Evolutionary conservation across 371 early-diverging fungal species (phyloP), one percentile per base, ranked within the genome.

Genomic region (Mortierella sp.): DNA sequence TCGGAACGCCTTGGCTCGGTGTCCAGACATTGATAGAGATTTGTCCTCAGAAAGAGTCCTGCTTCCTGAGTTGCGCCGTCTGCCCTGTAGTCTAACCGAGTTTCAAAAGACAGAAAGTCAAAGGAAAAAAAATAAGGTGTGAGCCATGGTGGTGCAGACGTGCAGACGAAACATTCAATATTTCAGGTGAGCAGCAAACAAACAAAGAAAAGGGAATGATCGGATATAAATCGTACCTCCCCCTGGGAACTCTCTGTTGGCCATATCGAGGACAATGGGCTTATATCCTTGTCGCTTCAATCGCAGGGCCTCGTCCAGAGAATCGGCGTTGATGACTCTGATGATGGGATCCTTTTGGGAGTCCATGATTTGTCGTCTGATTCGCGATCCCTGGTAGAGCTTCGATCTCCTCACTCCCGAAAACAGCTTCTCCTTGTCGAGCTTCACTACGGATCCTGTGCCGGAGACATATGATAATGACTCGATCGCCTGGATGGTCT

Each of bases 41-140:
- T 87, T 1, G 86, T 87, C 63, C 87, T 70, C 11, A 86, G 77
- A 31, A 87, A 87, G n/a, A 87, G 82, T 26, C 86, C 85, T 29
- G 86, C 86, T 68, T 87, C 87, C 52, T 87, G 87, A 31, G 86
- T 80, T 8, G 79, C 78, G 2, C 83, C 86, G n/a, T 86, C 87
- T 31, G 65, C 31, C 39, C 65, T 52, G 66, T 86, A 87, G 14
- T 86, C 87, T 87, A 64, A 19, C 11, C 14, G 11, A 34, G 31
- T 39, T 70, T 26, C 29, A 5, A 58, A 55, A 40, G 52, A 37
- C 10, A 48, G n/a, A 50, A 34, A 34, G 39, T 3, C 34, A 26
- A 31, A 11, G 31, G 37, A 41, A 43, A 52, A 52, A 65, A 31
- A 66, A 72, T 44, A 50, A 31, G 29, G 45, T 66, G n/a, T 44